These are phyloP conservation scores for Alternaria novae-zelandiae DNA, from an alignment of 2,329 filamentous ascomycete species.

Conservation along the genomic window DNA sequence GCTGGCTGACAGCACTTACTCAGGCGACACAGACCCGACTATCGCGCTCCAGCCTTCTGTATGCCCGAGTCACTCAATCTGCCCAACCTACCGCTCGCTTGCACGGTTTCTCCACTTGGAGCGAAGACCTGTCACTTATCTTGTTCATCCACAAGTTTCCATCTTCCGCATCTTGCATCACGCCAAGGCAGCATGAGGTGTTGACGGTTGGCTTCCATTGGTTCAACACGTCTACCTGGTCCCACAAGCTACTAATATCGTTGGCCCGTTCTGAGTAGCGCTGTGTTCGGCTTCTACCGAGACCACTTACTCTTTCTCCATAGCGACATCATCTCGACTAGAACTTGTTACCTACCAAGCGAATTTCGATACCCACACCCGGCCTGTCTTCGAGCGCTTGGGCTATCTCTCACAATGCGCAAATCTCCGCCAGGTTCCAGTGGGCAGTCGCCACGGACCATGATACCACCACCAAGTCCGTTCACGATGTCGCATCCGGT, in stretches of 20 bases:
- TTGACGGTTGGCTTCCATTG: constrained; percentile 33
- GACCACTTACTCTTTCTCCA: constrained; percentile 33
- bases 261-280: constrained; percentile 32
- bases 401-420: constrained; percentile 26
- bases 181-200: constrained; percentile 34
- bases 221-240: constrained; percentile 20
- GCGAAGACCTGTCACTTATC: constrained; percentile 33
- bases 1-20: constrained; percentile 28
- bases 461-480: constrained; percentile 43
- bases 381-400: constrained; percentile 12
- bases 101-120: constrained; percentile 35
- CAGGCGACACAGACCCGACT: constrained; percentile 36
- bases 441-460: constrained; percentile 40
- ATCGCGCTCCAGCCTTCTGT: constrained; percentile 25
- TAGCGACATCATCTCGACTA: constrained; percentile 17
- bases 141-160: constrained; percentile 8
- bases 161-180: constrained; percentile 15
- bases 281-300: constrained; percentile 47
- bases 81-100: constrained; percentile 29
- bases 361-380: neutral
- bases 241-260: constrained; percentile 28
- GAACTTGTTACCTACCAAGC: constrained; percentile 11
- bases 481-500: constrained; percentile 36
- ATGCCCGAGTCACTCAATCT: constrained; percentile 28
- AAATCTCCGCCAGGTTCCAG: constrained; percentile 43